A percentile compares a stretch with the other conserved stretches of the same genome.
Evolutionary conservation across 2,329 filamentous ascomycete species (phyloP).

Genomic region (Fusarium veterinarium): DNA sequence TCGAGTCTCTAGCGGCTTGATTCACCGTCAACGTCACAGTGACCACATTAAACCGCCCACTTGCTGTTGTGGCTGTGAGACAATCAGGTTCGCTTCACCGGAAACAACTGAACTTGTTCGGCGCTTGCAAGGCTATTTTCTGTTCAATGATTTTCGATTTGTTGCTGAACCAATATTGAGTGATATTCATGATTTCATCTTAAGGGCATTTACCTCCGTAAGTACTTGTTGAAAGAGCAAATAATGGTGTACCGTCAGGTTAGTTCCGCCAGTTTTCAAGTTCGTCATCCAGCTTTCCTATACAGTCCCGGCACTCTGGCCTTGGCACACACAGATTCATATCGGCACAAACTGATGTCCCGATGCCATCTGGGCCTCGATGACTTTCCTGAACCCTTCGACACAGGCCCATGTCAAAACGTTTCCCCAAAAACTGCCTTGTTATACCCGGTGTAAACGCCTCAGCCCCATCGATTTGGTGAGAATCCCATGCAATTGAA

Average conservation of each 20-base stretch:
- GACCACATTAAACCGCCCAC: slow-evolving; percentile 35
- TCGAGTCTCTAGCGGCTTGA: slow-evolving; percentile 34
- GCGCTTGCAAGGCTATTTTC: not conserved
- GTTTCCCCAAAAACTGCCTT: not conserved
- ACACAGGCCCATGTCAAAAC: not conserved
- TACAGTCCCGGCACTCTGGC: not conserved
- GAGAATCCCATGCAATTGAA: not conserved
- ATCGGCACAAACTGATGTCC: not conserved
- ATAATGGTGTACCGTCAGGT: not conserved
- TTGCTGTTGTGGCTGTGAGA: slow-evolving; percentile 39
- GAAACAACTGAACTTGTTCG: slow-evolving; percentile 16
- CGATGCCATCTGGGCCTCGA: not conserved
- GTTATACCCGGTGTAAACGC: not conserved
- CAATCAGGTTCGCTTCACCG: slow-evolving; percentile 32
- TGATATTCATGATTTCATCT: not conserved
- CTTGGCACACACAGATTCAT: not conserved
- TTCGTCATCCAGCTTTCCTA: not conserved
- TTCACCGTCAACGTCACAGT: slow-evolving; percentile 42
- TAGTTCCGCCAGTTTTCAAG: not conserved
- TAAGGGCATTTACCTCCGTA: not conserved
- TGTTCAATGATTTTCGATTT: not conserved
- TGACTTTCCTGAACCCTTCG: not conserved
- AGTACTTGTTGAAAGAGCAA: not conserved
- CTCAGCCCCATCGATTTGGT: not conserved
- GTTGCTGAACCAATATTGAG: not conserved